Conservation (phyloP, 352 stramenopile genomes). For the Phytophthora cactorum region DNA sequence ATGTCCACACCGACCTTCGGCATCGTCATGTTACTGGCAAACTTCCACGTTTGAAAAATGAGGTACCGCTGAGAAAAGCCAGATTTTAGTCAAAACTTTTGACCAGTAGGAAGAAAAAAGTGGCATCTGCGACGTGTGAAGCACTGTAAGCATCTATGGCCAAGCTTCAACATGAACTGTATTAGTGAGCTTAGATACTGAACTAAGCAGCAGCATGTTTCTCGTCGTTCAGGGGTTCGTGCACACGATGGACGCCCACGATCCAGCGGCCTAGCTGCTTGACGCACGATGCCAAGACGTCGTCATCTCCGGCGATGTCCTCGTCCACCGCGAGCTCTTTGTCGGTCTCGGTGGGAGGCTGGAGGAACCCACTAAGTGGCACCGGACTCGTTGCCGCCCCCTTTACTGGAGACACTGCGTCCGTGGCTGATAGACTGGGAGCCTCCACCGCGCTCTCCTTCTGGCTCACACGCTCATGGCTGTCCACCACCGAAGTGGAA, state of each 20-base stretch:
- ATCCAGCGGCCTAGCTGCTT: slow-evolving; percentile 65
- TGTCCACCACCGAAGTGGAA: slow-evolving; percentile 79
- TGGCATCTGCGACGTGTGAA: slow-evolving; percentile 21
- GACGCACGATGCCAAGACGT: slow-evolving; percentile 67
- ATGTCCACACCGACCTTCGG: slow-evolving; percentile 59
- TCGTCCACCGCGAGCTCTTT: slow-evolving; percentile 42
- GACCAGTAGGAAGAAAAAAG: slow-evolving; percentile 7
- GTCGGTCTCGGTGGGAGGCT: slow-evolving; percentile 42
- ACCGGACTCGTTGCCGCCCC: slow-evolving; percentile 18
- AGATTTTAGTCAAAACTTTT: slow-evolving; percentile 3
- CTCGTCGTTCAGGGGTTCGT: slow-evolving; percentile 39
- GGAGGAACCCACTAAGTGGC: slow-evolving; percentile 67
- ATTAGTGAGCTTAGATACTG: not conserved
- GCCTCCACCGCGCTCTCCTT: slow-evolving; percentile 7
- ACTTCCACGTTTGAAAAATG: slow-evolving; percentile 8
- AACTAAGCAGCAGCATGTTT: slow-evolving; percentile 10
- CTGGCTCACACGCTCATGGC: slow-evolving; percentile 28
- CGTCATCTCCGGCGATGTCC: slow-evolving; percentile 50
- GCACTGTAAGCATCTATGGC: slow-evolving; percentile 1
- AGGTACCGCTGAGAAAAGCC: slow-evolving; percentile 5
- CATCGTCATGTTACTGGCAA: slow-evolving; percentile 27
- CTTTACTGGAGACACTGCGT: not conserved
- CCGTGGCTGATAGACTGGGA: not conserved
- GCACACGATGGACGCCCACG: slow-evolving; percentile 51
- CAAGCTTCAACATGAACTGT: not conserved